phyloP scores from a whole-genome alignment of 75 land plant species.

The Picea sitchensis region DNA sequence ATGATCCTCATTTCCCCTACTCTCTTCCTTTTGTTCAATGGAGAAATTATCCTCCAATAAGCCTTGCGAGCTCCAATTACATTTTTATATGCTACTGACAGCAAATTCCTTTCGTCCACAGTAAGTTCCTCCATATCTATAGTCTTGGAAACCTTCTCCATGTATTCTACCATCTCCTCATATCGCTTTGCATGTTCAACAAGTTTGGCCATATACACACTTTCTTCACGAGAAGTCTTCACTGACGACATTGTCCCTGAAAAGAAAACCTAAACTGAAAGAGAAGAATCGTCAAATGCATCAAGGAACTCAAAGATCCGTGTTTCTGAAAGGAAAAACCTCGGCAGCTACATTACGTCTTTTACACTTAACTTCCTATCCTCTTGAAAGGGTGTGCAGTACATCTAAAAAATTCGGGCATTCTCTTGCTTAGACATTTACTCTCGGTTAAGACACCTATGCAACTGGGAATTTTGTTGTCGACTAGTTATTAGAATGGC shows the following conservation, averaged over 20 bases:
- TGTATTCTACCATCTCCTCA: slow-evolving; percentile 74
- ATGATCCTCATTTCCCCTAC: slow-evolving; percentile 63
- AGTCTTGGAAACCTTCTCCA: slow-evolving; percentile 53
- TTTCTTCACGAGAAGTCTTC: slow-evolving; percentile 28
- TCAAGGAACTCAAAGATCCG: too few species aligned
- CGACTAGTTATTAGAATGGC: too few species aligned
- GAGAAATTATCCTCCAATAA: slow-evolving; percentile 67
- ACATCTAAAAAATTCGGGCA: too few species aligned
- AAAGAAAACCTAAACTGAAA: too few species aligned
- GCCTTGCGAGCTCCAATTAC: slow-evolving; percentile 63
- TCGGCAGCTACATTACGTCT: too few species aligned
- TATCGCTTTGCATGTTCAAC: slow-evolving; percentile 61
- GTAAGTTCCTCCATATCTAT: slow-evolving; percentile 48
- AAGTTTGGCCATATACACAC: slow-evolving; percentile 58
- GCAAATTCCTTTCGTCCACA: slow-evolving; percentile 59
- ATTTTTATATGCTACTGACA: slow-evolving; percentile 60
- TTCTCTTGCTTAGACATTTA: too few species aligned
- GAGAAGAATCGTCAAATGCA: too few species aligned
- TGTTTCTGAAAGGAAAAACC: too few species aligned
- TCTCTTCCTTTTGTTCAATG: slow-evolving; percentile 67
- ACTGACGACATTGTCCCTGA: neutral
- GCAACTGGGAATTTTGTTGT: too few species aligned
- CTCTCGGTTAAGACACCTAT: too few species aligned
- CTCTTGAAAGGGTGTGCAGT: too few species aligned
- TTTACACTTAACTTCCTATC: too few species aligned